A percentile compares a stretch with the other conserved stretches of the same genome.
phyloP scores from a whole-genome alignment of 345 rosid species.

The Raphanus sativus region DNA sequence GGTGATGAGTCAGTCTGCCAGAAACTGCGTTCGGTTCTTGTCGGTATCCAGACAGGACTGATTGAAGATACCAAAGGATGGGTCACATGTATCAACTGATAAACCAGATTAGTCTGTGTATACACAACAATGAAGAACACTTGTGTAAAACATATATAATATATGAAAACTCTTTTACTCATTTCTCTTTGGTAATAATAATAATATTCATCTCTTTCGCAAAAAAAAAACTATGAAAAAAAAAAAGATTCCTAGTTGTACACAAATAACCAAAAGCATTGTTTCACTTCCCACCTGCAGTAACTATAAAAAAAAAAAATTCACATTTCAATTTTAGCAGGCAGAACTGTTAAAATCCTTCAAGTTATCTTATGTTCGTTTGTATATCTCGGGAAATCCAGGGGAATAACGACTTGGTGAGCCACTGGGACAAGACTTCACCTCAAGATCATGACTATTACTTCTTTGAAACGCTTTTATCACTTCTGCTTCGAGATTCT shows the following conservation, averaged over 20 bases:
- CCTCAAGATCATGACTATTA: slow-evolving; percentile 31
- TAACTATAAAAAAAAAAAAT: slow-evolving; percentile 14
- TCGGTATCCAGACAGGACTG: slow-evolving; percentile 70
- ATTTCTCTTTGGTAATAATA: background rate
- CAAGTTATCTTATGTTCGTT: slow-evolving; percentile 32
- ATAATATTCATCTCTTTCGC: background rate
- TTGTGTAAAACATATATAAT: background rate
- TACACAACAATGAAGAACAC: background rate
- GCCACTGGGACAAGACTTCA: slow-evolving; percentile 35
- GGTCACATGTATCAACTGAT: slow-evolving; percentile 50
- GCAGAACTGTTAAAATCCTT: background rate
- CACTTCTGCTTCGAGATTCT: slow-evolving; percentile 17
- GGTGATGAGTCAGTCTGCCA: slow-evolving; percentile 45
- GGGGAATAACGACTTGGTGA: slow-evolving; percentile 33
- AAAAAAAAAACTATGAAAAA: background rate
- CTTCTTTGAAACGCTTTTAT: background rate
- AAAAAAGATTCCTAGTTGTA: background rate
- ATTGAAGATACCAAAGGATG: slow-evolving; percentile 77
- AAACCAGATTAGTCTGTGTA: background rate
- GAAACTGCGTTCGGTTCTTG: slow-evolving; percentile 58
- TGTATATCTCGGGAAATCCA: slow-evolving; percentile 17
- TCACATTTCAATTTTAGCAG: slow-evolving; percentile 15
- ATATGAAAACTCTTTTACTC: slow-evolving; percentile 13
- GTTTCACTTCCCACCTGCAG: slow-evolving; percentile 22
- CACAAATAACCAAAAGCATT: slow-evolving; percentile 12